These are phyloP conservation scores for Saccharomycopsis fermentans DNA, from an alignment of 805 yeast genomes.

Conservation along the genomic window DNA sequence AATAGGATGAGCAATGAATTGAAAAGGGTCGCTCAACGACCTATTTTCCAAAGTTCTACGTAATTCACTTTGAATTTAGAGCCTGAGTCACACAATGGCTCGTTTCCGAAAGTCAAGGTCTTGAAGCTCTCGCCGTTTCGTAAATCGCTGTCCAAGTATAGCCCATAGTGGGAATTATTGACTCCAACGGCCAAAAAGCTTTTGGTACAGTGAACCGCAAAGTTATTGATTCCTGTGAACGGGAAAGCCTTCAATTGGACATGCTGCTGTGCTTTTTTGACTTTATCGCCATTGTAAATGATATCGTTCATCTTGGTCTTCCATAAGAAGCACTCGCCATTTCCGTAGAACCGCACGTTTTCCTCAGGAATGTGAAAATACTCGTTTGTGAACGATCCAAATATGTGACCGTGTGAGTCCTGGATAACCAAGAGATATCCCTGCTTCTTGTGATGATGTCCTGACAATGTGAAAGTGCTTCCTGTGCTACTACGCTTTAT, in stretches of 20 bases:
- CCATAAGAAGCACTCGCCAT: slow-evolving; percentile 94
- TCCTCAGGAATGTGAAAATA: slow-evolving; percentile 55
- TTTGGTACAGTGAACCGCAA: slow-evolving; percentile 70
- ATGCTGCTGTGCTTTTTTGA: slow-evolving; percentile 16
- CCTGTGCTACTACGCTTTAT: slow-evolving; percentile 20
- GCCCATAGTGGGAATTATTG: slow-evolving; percentile 85
- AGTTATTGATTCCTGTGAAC: slow-evolving; percentile 82
- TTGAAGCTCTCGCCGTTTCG: slow-evolving; percentile 67
- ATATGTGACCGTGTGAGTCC: slow-evolving; percentile 52
- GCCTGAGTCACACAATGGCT: slow-evolving; percentile 52
- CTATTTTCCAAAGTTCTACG: slow-evolving; percentile 17
- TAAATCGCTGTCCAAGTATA: slow-evolving; percentile 74
- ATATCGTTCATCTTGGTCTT: slow-evolving; percentile 26
- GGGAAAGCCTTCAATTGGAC: slow-evolving; percentile 70
- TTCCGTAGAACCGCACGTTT: slow-evolving; percentile 71
- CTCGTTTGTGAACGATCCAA: slow-evolving; percentile 78
- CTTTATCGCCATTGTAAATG: neutral
- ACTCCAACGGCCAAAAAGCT: slow-evolving; percentile 79
- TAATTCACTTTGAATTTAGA: slow-evolving; percentile 39
- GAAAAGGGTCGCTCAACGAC: slow-evolving; percentile 1
- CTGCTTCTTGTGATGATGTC: slow-evolving; percentile 31
- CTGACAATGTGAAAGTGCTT: neutral
- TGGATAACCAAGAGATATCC: slow-evolving; percentile 71
- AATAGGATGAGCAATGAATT: too few species aligned
- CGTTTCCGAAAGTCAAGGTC: slow-evolving; percentile 86